Base-by-base conservation (phyloP, 148 eudicot genomes). In the Bassia scoparia region DNA sequence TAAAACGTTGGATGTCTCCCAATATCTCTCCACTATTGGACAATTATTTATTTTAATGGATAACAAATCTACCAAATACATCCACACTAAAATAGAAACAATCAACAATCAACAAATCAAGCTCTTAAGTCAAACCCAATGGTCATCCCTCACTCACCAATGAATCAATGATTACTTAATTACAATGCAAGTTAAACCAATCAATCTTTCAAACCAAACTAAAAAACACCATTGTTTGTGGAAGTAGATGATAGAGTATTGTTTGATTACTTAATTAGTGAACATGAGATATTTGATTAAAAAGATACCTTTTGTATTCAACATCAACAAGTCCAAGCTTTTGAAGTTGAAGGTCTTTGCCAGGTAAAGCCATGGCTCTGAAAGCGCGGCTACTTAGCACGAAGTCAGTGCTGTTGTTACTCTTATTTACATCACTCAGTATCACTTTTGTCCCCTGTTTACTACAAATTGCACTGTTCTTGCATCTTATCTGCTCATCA, bases 311-410 rank as follows among this genome's bases (percentile, higher is more conserved):
- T 58, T 77, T 77, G 23, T 77, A 77, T 72, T 77, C 76, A 24
- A 77, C 65, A 21, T 71, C 72, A 1, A 65, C 69, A 65, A 68
- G 7, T 12, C 92, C 92, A 63, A 81, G 88, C 76, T 80, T 89
- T 44, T 81, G 54, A 56, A 89, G 23, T 53, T 81, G 70, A 35
- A 77, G 70, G 61, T 77, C 89, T 80, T 69, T 82, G 37, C 90
- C 95, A 71, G 83, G 80, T 70, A 82, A 82, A 37, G 90, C 95
- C 95, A 91, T 87, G 61, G 80, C 95, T 82, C 52, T 80, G 54
- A 91, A 91, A 61, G 90, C 92, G 63, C 89, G 73, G 71, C 84
- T 85, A 72, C 95, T 89, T 23, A 91, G 34, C 74, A 89, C 95
- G 70, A 91, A 86, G 62, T 84, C 92, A 9, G 95, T 83, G 53